These are phyloP conservation scores for Trypanosomatidae sp. DNA, from an alignment of 208 protist genomes.

Conservation along the genomic window DNA sequence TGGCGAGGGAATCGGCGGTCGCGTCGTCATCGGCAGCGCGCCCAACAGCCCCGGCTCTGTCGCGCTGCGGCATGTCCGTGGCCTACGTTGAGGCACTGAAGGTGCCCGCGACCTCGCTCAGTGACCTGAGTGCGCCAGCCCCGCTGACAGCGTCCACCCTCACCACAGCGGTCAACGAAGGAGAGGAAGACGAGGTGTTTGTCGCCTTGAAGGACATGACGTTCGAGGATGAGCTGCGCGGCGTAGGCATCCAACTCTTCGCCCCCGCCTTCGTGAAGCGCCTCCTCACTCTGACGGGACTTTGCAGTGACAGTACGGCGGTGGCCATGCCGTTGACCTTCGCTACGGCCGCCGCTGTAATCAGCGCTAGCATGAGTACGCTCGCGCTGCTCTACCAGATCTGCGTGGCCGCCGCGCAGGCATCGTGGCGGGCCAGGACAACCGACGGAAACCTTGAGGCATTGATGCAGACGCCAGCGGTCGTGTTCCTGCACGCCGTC, in stretches of 20 bases:
- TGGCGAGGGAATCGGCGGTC: constrained; percentile 4
- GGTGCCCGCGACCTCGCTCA: constrained; percentile 17
- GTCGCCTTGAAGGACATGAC: constrained; percentile 8
- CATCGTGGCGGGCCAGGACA: constrained; percentile 20
- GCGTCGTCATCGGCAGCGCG: neutral
- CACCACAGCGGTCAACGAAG: neutral
- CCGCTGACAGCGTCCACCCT: neutral
- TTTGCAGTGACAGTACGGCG: constrained; percentile 1
- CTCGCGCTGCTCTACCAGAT: constrained; percentile 30
- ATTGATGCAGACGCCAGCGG: constrained; percentile 6
- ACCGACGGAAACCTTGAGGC: constrained; percentile 9
- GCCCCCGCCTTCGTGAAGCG: constrained; percentile 7
- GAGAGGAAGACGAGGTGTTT: neutral
- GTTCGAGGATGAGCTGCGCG: constrained; percentile 30
- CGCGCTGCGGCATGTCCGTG: constrained; percentile 22
- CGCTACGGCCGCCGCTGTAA: neutral
- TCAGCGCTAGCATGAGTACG: constrained; percentile 11
- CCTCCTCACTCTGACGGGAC: constrained; percentile 8
- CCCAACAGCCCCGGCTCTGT: constrained; percentile 3
- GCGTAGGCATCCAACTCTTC: constrained; percentile 17
- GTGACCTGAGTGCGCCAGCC: constrained; percentile 17
- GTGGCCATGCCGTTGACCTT: neutral
- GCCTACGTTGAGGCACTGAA: constrained; percentile 27
- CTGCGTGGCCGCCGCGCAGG: constrained; percentile 11
- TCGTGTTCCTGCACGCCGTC: constrained; percentile 13